Evolutionary conservation across 495 filamentous ascomycete species (phyloP), one percentile per base, ranked within the genome.

Genomic region (Podospora sp.): DNA sequence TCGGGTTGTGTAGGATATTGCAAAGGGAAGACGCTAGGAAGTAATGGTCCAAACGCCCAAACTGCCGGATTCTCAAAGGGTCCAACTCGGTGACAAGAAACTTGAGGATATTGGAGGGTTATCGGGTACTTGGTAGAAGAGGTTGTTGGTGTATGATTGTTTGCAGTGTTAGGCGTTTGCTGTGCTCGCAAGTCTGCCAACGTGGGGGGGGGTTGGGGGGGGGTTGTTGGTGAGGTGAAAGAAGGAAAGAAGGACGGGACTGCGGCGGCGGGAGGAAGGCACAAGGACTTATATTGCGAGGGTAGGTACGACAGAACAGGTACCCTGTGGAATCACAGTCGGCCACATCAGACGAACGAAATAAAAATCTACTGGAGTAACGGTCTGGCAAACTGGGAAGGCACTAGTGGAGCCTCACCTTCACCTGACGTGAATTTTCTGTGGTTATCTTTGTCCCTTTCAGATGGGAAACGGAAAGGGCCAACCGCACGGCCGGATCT

Each of bases 261-360:
- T 40, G 33, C 33, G 50, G 33, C 8, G 25, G 36, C 27, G 21
- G 26, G 59, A 53, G 65, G 65, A 50, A 67, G 51, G 57, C 21
- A 40, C 65, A 59, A 53, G 50, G 49, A 35, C 65, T 67, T 67
- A 67, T 67, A 67, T 46, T 62, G 57, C 49, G 58, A 58, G 63
- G 36, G 22, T 56, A 62, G 65, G 63, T 65, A 57, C 63, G 63
- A 65, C 63, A 22, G 20, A 20, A 40, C 36, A 52, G 22, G 25
- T 0, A 51, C 6, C 60, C 46, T 26, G 60, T 52, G 60, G 24
- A 63, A 63, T 63, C 46, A 57, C 53, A 57, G 26, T 11, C 40
- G 16, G 40, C 40, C 40, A 46, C 11, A 46, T 46, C 40, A 46
- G 40, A 46, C 16, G 40, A 46, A 46, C 11, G 14, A 46, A 33